A percentile compares a stretch with the other conserved stretches of the same genome.
Evolutionary conservation across 2,329 filamentous ascomycete species (phyloP).

Genomic region (Fusarium cyanostomum): DNA sequence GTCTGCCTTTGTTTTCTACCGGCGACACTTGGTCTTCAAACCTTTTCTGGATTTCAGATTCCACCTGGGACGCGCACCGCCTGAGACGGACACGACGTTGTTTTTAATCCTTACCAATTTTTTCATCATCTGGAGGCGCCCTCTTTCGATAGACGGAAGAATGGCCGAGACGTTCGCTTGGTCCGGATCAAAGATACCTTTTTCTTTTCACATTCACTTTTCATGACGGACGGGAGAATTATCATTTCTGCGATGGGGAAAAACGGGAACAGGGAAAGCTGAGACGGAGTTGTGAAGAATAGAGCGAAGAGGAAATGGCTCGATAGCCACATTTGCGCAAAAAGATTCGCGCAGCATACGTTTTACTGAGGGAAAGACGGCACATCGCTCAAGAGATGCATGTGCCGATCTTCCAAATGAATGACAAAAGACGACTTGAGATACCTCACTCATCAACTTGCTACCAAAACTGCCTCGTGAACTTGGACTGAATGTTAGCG

Average conservation of each 20-base stretch:
- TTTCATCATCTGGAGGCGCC: slow-evolving; percentile 27
- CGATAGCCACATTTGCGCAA: slow-evolving; percentile 29
- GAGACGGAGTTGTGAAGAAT: slow-evolving; percentile 19
- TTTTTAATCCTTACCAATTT: slow-evolving; percentile 20
- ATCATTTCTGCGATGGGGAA: background rate
- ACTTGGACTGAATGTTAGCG: background rate
- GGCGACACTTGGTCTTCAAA: slow-evolving; percentile 11
- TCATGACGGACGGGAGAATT: slow-evolving; percentile 22
- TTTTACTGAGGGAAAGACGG: slow-evolving; percentile 34
- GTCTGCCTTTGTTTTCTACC: slow-evolving; percentile 12
- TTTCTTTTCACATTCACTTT: slow-evolving; percentile 20
- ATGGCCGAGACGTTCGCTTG: slow-evolving; percentile 35
- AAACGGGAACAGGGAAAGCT: slow-evolving; percentile 7
- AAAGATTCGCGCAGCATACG: slow-evolving; percentile 31
- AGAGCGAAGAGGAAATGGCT: slow-evolving; percentile 33
- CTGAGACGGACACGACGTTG: slow-evolving; percentile 28
- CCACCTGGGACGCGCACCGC: slow-evolving; percentile 23
- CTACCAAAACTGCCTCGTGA: background rate
- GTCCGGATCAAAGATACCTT: slow-evolving; percentile 36
- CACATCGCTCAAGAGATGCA: slow-evolving; percentile 30
- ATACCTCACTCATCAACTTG: slow-evolving; percentile 21
- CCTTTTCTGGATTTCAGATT: slow-evolving; percentile 3
- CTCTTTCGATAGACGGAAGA: slow-evolving; percentile 41
- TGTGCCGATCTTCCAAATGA: slow-evolving; percentile 35
- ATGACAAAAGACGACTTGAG: slow-evolving; percentile 26